Evolutionary conservation across 495 filamentous ascomycete species (phyloP).

Genomic region (Cetradonia linearis): DNA sequence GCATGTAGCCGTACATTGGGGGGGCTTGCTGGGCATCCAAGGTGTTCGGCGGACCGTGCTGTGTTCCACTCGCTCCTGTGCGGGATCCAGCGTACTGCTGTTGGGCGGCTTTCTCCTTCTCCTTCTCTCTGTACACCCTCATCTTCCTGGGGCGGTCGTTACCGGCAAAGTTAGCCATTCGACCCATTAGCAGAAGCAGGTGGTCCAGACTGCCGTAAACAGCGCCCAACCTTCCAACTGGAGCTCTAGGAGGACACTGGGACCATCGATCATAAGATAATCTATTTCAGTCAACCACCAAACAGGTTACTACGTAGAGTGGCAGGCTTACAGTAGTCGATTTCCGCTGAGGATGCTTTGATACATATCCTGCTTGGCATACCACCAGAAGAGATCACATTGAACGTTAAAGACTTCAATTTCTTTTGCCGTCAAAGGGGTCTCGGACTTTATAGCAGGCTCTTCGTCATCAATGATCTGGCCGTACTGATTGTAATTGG

Average conservation of each 20-base stretch:
- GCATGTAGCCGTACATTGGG: conserved; percentile 47
- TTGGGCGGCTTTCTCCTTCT: conserved; percentile 13
- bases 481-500: conserved; percentile 40
- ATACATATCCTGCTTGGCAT: conserved; percentile 81
- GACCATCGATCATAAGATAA: conserved; percentile 71
- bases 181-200: conserved; percentile 68
- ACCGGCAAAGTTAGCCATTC: conserved; percentile 70
- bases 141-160: conserved; percentile 72
- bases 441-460: conserved; percentile 25
- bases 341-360: conserved; percentile 86
- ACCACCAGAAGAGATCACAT: conserved; percentile 95
- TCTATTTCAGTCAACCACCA: conserved; percentile 37
- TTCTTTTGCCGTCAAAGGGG: conserved; percentile 54
- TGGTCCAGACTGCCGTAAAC: conserved; percentile 84
- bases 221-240: conserved; percentile 65
- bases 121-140: conserved; percentile 32
- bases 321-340: conserved; percentile 59
- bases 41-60: conserved; percentile 26
- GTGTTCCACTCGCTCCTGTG: conserved; percentile 16
- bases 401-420: conserved; percentile 70
- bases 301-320: neutral
- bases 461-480: conserved; percentile 29
- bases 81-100: neutral
- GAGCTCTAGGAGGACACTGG: conserved; percentile 74
- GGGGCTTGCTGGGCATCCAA: conserved; percentile 16